Conservation (phyloP, 192 early-diverging fungal species). For the Jimgerdemannia flammicorona region DNA sequence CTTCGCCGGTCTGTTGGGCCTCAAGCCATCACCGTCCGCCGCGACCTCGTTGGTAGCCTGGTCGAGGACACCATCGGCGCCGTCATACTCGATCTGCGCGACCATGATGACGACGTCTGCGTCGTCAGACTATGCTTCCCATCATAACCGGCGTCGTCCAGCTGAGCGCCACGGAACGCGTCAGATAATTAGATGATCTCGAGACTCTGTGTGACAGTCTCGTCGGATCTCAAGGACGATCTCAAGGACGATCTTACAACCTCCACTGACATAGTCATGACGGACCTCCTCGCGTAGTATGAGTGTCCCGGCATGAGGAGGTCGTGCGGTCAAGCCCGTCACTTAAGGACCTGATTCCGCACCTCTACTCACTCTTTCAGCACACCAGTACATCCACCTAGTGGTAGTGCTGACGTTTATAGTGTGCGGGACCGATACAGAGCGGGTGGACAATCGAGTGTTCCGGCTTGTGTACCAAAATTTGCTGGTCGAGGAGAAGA, state of each 20-base stretch:
- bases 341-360: conserved; percentile 68
- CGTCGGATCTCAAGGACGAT: conserved; percentile 36
- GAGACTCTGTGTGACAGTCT: conserved; percentile 84
- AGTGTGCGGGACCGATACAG: conserved; percentile 38
- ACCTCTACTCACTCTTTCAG: conserved; percentile 89
- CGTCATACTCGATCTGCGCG: conserved; percentile 79
- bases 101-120: conserved; percentile 93
- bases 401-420: conserved; percentile 78
- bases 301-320: conserved; percentile 49
- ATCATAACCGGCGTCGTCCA: conserved; percentile 75
- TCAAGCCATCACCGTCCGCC: conserved; percentile 90
- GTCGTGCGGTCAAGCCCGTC: conserved; percentile 44
- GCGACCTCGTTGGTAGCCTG: conserved; percentile 76
- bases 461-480: conserved; percentile 88
- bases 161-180: conserved; percentile 52
- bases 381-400: conserved; percentile 82
- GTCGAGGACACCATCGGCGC: conserved; percentile 73
- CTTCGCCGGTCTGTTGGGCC: conserved; percentile 86
- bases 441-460: conserved; percentile 68
- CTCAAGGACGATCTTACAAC: conserved; percentile 90
- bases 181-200: conserved; percentile 65
- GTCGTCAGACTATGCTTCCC: conserved; percentile 88
- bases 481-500: conserved; percentile 82
- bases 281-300: conserved; percentile 79
- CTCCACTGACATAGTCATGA: conserved; percentile 86